Conservation (phyloP, 805 yeast species). For the Ascoidea tarda region DNA sequence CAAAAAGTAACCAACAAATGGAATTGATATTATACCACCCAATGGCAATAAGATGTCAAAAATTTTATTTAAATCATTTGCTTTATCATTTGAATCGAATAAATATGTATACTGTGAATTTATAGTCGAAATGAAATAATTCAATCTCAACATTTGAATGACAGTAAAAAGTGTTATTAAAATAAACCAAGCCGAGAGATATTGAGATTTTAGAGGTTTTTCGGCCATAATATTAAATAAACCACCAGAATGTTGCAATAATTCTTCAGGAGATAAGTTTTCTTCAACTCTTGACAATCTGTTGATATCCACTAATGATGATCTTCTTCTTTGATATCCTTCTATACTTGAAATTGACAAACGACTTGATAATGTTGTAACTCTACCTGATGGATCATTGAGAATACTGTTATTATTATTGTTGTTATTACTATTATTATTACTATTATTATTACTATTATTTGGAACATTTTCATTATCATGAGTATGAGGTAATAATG, state of each 20-base stretch:
- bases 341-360: background rate
- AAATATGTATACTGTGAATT: conserved; percentile 70
- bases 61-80: conserved; percentile 48
- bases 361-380: background rate
- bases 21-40: conserved; percentile 81
- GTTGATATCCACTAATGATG: conserved; percentile 8
- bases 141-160: conserved; percentile 81
- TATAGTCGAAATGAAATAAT: conserved; percentile 85
- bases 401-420: too few relatives aligned
- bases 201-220: conserved; percentile 30
- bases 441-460: too few relatives aligned
- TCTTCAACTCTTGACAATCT: conserved; percentile 3
- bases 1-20: conserved; percentile 67
- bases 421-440: too few relatives aligned
- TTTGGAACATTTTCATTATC: background rate
- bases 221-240: conserved; percentile 75
- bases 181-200: conserved; percentile 53
- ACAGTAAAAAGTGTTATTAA: conserved; percentile 69
- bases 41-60: conserved; percentile 80
- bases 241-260: conserved; percentile 19
- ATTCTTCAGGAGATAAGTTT: conserved; percentile 2
- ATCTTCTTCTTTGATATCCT: conserved; percentile 6
- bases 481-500: background rate
- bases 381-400: too few relatives aligned
- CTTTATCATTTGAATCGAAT: conserved; percentile 36